A percentile compares a stretch with the other conserved stretches of the same genome.
Conservation (phyloP, 768 basidiomycete genomes). For the Tremella mesenterica region DNA sequence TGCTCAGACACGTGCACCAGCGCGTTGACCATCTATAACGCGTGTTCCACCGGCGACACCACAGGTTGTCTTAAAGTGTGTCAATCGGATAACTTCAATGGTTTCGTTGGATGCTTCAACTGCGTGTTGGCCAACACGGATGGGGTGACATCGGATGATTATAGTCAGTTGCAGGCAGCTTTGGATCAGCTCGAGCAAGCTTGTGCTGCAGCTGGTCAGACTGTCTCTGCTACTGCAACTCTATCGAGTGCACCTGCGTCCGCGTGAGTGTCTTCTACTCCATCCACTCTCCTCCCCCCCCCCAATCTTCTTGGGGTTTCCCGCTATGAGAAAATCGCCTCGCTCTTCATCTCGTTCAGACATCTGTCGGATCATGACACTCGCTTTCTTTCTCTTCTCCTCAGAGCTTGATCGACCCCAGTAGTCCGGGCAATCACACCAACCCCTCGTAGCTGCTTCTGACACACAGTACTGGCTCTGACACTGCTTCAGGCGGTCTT, state of each 20-base stretch:
- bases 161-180: conserved; percentile 6
- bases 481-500: neutral
- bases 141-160: conserved; percentile 7
- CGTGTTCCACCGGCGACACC: conserved; percentile 13
- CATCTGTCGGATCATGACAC: neutral
- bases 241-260: neutral
- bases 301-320: too few relatives aligned
- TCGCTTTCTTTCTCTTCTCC: neutral
- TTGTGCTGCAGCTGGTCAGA: conserved; percentile 9
- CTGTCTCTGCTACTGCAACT: conserved; percentile 5
- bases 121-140: conserved; percentile 19
- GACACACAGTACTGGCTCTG: neutral
- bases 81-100: conserved; percentile 8
- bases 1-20: conserved; percentile 15
- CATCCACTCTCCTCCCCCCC: too few relatives aligned
- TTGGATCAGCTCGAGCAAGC: conserved; percentile 12
- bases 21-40: conserved; percentile 22
- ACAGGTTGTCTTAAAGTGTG: conserved; percentile 22
- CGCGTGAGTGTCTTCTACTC: too few relatives aligned
- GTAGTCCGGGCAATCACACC: too few relatives aligned
- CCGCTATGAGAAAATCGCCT: neutral
- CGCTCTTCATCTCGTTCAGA: neutral
- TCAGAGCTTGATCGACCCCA: neutral
- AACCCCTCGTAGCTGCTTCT: neutral
- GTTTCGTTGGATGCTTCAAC: conserved; percentile 19